Conservation (phyloP, 768 basidiomycete species). For the Cyclocybe aegerita region DNA sequence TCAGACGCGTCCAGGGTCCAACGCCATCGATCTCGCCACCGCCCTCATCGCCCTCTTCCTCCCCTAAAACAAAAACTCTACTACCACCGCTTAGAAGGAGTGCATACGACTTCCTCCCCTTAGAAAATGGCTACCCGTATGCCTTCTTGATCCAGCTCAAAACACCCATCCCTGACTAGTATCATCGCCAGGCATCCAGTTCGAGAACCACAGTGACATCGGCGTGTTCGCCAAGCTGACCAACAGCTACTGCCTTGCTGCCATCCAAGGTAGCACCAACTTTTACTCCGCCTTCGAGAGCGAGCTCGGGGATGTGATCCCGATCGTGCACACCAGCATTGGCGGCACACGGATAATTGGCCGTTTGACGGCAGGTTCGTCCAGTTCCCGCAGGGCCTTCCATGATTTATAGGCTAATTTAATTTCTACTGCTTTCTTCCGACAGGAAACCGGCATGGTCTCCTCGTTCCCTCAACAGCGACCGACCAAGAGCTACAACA, state of each 20-base stretch:
- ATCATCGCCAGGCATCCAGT: slow-evolving; percentile 71
- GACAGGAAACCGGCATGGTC: slow-evolving; percentile 91
- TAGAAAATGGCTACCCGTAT: slow-evolving; percentile 49
- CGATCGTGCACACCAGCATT: slow-evolving; percentile 95
- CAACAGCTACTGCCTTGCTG: slow-evolving; percentile 95
- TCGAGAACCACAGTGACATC: slow-evolving; percentile 92
- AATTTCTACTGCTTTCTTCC: background rate
- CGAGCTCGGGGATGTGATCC: slow-evolving; percentile 84
- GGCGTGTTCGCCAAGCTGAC: slow-evolving; percentile 98
- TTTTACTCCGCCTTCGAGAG: slow-evolving; percentile 98
- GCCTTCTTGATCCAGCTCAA: slow-evolving; percentile 17
- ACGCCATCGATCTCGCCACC: slow-evolving; percentile 9
- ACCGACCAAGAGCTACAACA: slow-evolving; percentile 99
- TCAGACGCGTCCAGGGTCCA: slow-evolving; percentile 8
- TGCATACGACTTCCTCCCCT: slow-evolving; percentile 5
- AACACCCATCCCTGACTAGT: slow-evolving; percentile 10
- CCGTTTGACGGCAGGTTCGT: slow-evolving; percentile 83
- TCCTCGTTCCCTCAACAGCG: slow-evolving; percentile 93
- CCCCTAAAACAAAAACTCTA: background rate
- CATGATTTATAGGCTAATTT: background rate
- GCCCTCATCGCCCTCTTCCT: slow-evolving; percentile 4
- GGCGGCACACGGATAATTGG: slow-evolving; percentile 93
- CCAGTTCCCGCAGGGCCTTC: background rate
- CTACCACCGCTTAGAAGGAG: background rate
- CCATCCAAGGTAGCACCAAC: slow-evolving; percentile 93